Base-by-base conservation (phyloP, 1,139 yeast genomes). In the Diutina scorzettiae region DNA sequence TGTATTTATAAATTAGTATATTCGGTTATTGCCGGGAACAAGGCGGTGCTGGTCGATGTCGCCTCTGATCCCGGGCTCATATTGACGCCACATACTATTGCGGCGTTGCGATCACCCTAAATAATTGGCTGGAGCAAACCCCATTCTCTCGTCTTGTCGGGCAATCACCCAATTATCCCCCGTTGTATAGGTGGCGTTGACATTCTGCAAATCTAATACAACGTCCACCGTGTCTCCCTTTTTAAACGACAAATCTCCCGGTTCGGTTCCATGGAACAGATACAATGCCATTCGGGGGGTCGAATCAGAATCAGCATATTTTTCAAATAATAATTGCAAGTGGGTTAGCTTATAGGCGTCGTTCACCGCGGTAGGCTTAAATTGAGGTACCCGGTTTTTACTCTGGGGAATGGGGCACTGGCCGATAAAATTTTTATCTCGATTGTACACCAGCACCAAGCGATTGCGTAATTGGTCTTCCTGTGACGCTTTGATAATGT, bases 171-270 rank as follows among this genome's bases (percentile, higher is more conserved):
- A 69, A 42, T 59, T 59, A 2, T 56, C 53, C 11, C 50, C 53
- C 6, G 47, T 49, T 42, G 43, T 49, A 41, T 52, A 56, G 17
- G 59, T 51, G 8, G 58, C 49, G 43, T 55, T 55, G 16, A 55
- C 48, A 37, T 47, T 43, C 45, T 62, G 64, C 12, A 67, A 60
- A 41, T 64, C 63, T 42, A 61, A 58, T 6, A 67, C 41, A 9
- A 66, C 53, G 45, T 62, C 65, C 23, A 69, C 51, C 9, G 45
- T 43, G 32, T 68, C 71, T 14, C 69, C 71, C 31, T 53, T 47
- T 3, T 55, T 49, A 44, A 69, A 64, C 3, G 71, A 56, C 39
- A 69, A 56, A 45, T 69, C 73, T 0, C 73, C 74, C 0, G 66
- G 58, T 43, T 60, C 56, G 14, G 40, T 47, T 0, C 72, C 72